Base-by-base conservation (phyloP, 306 rosid genomes). In the Abrus pulchellus region DNA sequence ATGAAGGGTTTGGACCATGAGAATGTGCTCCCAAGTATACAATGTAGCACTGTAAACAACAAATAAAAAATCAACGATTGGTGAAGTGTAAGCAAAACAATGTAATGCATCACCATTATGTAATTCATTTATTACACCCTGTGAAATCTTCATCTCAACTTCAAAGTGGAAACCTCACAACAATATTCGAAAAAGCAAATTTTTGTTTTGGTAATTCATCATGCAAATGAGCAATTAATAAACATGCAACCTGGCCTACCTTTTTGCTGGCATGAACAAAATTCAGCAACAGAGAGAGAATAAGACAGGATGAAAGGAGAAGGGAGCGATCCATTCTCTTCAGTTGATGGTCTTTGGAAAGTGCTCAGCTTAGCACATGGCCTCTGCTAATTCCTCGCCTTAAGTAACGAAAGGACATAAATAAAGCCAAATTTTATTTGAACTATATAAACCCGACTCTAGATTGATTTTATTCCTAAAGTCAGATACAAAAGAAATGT, bases 21-120 rank as follows among this genome's bases (percentile, higher is more conserved):
- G 86, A 85, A 59, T 83, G 87, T 73, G 81, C 61, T 66, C 87
- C 87, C 72, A 78, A 48, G 73, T 83, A 83, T 27, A 74, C 87
- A 83, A 78, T 78, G 77, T 78, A 83, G 50, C 87, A 83, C 87
- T 83, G 36, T 48, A 64, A 77, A 61, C 50, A 62, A 1, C 3
- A 4, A 33, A 34, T 12, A 4, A 75, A 34, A 45, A 54, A 13
- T n/a, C 45, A 60, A 3, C 32, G 30, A 56, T 73, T 73, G 36
- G 20, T 38, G 10, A 45, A 34, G 59, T 32, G 61, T 32, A 12
- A n/a, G 8, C n/a, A 64, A 43, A 8, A 67, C 9, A 0, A 71
- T 30, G 28, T 68, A 41, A 30, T 7, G 30, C 56, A 48, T 14
- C 48, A 48, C 2, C 3, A 36, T 11, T 11, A 40, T 10, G 48